Evolutionary conservation across 805 yeast species (phyloP).

Genomic region (Blastobotrys peoriensis): DNA sequence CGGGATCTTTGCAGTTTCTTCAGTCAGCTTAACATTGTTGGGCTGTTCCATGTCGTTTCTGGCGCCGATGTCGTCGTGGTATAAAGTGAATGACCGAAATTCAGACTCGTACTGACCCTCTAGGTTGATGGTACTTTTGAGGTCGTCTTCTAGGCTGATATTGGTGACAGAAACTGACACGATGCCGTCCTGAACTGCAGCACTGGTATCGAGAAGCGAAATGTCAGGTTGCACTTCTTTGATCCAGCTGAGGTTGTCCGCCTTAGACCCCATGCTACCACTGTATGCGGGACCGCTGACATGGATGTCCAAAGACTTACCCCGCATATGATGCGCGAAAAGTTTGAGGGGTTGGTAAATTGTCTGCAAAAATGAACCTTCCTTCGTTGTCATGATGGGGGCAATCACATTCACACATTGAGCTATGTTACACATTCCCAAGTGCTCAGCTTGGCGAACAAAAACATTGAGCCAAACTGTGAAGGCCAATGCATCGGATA

Average conservation of each 20-base stretch:
- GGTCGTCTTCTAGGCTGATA: constrained; percentile 23
- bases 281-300: constrained; percentile 27
- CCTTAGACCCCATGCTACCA: constrained; percentile 25
- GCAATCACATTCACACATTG: constrained; percentile 34
- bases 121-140: constrained; percentile 22
- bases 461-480: constrained; percentile 34
- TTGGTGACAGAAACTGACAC: constrained; percentile 30
- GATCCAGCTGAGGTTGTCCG: constrained; percentile 23
- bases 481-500: constrained; percentile 32
- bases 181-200: constrained; percentile 23
- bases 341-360: constrained; percentile 28
- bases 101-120: constrained; percentile 14
- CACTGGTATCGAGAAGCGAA: constrained; percentile 28
- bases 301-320: constrained; percentile 28
- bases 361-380: constrained; percentile 28
- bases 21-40: constrained; percentile 19
- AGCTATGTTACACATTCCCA: constrained; percentile 34
- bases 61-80: constrained; percentile 30
- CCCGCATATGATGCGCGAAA: constrained; percentile 32
- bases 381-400: constrained; percentile 31
- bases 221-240: constrained; percentile 18
- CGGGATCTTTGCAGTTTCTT: constrained; percentile 3
- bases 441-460: constrained; percentile 27
- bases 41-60: constrained; percentile 28
- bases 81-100: constrained; percentile 22